A percentile compares a stretch with the other conserved stretches of the same genome.
Conservation (phyloP, 2,329 filamentous ascomycete species). For the Colletotrichum liriopes region DNA sequence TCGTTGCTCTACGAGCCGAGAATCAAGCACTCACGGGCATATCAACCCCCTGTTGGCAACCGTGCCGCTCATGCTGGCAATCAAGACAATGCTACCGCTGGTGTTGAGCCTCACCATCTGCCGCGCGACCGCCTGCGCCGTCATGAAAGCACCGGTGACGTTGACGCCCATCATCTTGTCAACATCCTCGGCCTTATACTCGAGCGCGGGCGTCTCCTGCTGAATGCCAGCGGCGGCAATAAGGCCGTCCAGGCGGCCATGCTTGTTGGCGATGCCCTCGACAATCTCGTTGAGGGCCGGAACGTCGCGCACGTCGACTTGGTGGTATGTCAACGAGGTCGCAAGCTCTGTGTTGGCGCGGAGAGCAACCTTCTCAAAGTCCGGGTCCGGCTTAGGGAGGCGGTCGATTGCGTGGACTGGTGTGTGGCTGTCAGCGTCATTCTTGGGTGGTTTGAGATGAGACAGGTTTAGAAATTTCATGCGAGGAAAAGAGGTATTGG, state of each 20-base stretch:
- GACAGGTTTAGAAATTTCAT: neutral
- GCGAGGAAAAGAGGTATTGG: neutral
- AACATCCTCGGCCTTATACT: conserved; percentile 83
- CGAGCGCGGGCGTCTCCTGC: conserved; percentile 86
- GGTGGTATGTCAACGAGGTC: conserved; percentile 80
- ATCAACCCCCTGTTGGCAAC: conserved; percentile 75
- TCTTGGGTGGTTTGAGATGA: neutral
- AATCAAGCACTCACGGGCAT: conserved; percentile 66
- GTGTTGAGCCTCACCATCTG: conserved; percentile 76
- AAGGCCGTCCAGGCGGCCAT: conserved; percentile 84
- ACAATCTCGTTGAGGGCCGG: conserved; percentile 77
- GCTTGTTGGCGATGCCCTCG: conserved; percentile 76
- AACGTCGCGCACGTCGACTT: conserved; percentile 85
- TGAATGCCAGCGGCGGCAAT: conserved; percentile 81
- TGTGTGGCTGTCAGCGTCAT: neutral
- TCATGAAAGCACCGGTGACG: conserved; percentile 88
- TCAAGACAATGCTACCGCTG: conserved; percentile 75
- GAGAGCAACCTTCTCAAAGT: conserved; percentile 77
- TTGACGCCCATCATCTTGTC: conserved; percentile 89
- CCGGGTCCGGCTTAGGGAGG: conserved; percentile 65
- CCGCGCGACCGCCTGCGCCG: conserved; percentile 88
- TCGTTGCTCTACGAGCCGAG: neutral
- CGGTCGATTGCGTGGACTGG: conserved; percentile 79
- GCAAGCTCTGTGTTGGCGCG: conserved; percentile 76
- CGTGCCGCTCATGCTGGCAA: conserved; percentile 80